Conservation (phyloP, 164 flowering plant genomes). For the Amborella trichopoda region DNA sequence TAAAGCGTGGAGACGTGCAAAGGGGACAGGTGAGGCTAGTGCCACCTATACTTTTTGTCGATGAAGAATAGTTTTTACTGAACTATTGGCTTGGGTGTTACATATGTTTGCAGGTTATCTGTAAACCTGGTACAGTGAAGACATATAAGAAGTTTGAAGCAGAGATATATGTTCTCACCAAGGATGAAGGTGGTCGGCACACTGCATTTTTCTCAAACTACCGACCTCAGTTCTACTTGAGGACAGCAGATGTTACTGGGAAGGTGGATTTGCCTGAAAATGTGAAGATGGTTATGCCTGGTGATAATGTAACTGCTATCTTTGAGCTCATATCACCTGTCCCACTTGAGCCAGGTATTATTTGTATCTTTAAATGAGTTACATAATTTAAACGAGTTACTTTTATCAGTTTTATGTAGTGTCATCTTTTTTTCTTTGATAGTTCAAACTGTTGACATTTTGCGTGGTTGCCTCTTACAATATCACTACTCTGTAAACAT, state of each 20-base stretch:
- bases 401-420: too few relatives aligned
- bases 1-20: slow-evolving; percentile 77
- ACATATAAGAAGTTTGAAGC: slow-evolving; percentile 86
- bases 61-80: neutral
- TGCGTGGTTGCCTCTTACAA: too few relatives aligned
- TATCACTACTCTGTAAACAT: too few relatives aligned
- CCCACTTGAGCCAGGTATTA: slow-evolving; percentile 81
- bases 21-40: slow-evolving; percentile 64
- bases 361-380: too few relatives aligned
- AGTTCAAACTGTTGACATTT: too few relatives aligned
- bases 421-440: too few relatives aligned
- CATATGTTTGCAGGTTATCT: slow-evolving; percentile 46
- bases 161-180: slow-evolving; percentile 87
- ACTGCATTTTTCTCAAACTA: slow-evolving; percentile 91
- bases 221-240: slow-evolving; percentile 90
- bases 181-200: slow-evolving; percentile 99
- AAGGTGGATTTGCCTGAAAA: slow-evolving; percentile 84
- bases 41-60: neutral
- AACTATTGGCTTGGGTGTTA: neutral
- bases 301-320: slow-evolving; percentile 89
- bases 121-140: slow-evolving; percentile 71
- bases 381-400: too few relatives aligned
- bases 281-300: slow-evolving; percentile 99
- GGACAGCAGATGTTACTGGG: slow-evolving; percentile 95
- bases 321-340: slow-evolving; percentile 79